Percentiles rank a stretch among this genome's conserved stretches.
These are phyloP conservation scores for Excoecaria agallocha DNA, from an alignment of 345 rosid species.

Conservation along the genomic window DNA sequence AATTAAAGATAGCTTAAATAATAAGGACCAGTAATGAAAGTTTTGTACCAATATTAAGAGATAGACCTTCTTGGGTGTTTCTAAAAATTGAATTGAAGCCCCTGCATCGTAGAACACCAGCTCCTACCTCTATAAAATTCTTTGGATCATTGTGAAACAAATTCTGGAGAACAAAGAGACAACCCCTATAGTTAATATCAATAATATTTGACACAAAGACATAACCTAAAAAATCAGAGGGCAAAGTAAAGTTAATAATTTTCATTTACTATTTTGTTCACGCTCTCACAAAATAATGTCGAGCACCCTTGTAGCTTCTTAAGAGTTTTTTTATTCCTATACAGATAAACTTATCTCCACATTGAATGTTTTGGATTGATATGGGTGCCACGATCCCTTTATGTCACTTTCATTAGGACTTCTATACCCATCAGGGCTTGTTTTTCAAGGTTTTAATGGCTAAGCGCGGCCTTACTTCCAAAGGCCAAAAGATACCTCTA, in stretches of 20 bases:
- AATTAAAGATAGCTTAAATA: not conserved
- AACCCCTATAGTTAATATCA: constrained; percentile 55
- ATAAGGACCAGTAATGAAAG: not conserved
- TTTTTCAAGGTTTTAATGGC: no score
- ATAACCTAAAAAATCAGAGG: not conserved
- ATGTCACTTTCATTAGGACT: constrained; percentile 49
- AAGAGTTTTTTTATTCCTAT: constrained; percentile 63
- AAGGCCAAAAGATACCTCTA: no score
- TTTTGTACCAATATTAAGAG: constrained; percentile 70
- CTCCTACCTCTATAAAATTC: constrained; percentile 73
- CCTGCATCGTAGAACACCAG: constrained; percentile 78
- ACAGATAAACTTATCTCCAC: constrained; percentile 75
- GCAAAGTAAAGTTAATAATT: not conserved
- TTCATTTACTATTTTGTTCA: constrained; percentile 76
- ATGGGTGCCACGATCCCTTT: constrained; percentile 65
- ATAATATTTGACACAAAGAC: not conserved
- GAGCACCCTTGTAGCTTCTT: constrained; percentile 75
- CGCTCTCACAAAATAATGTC: constrained; percentile 78
- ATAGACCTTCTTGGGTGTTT: constrained; percentile 80
- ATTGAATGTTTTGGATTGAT: constrained; percentile 51
- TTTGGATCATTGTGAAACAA: constrained; percentile 73
- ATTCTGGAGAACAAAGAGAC: constrained; percentile 86
- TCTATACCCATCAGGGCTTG: constrained; percentile 42
- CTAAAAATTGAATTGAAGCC: constrained; percentile 84
- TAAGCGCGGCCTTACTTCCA: no score